phyloP scores from a whole-genome alignment of 306 rosid species.

The Senna tora region DNA sequence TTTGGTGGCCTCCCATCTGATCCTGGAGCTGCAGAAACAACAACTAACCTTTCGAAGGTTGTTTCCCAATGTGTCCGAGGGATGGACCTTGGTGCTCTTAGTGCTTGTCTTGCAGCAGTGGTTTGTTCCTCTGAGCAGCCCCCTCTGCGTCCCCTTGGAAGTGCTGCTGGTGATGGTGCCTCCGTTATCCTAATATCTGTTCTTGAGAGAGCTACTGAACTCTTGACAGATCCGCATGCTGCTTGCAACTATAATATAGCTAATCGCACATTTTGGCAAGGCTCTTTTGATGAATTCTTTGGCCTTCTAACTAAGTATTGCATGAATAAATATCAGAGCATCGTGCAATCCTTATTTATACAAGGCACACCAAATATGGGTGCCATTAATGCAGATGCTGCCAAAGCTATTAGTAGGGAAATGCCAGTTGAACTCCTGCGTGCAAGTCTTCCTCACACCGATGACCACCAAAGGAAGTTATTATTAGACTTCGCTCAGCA shows the following conservation, averaged over 20 bases:
- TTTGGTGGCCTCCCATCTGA: conserved; percentile 61
- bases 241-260: conserved; percentile 47
- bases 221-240: conserved; percentile 51
- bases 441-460: conserved; percentile 62
- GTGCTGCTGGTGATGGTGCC: conserved; percentile 59
- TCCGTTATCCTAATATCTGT: conserved; percentile 54
- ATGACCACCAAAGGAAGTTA: conserved; percentile 51
- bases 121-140: conserved; percentile 67
- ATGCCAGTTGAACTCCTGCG: conserved; percentile 68
- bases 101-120: conserved; percentile 66
- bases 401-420: conserved; percentile 49
- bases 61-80: conserved; percentile 52
- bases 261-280: conserved; percentile 62
- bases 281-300: conserved; percentile 61
- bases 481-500: conserved; percentile 58
- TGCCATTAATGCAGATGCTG: conserved; percentile 51
- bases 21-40: conserved; percentile 50
- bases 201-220: conserved; percentile 56
- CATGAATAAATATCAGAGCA: conserved; percentile 54
- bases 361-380: conserved; percentile 44
- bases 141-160: conserved; percentile 61
- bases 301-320: conserved; percentile 57
- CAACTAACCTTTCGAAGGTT: conserved; percentile 45
- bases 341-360: conserved; percentile 51
- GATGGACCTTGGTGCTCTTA: conserved; percentile 60